Evolutionary conservation across 306 rosid species (phyloP), one percentile per base, ranked within the genome.

Genomic region (Lathyrus tuberosus): DNA sequence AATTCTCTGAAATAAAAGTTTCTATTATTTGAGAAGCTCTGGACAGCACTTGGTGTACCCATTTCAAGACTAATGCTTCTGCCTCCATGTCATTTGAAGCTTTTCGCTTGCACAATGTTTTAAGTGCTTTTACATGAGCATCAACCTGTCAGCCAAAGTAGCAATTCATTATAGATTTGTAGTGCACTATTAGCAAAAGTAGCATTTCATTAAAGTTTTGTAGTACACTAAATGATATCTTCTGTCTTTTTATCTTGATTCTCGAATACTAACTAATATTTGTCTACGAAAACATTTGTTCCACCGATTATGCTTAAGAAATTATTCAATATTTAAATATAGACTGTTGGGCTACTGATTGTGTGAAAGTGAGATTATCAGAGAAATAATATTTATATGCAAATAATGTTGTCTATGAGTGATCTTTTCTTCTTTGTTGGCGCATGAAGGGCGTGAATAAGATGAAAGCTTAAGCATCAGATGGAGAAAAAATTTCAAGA

Each of bases 111-210:
- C 98, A 93, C 73, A 93, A 69, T 40, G 87, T 90, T 69, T 69
- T 84, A 42, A 93, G 94, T 28, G 96, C 88, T 83, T 85, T 93
- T 67, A 88, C 88, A 80, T 90, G 98, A 67, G 97, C 98, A 65
- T 88, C 89, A 79, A 90, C 87, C 98, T 93, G 86, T 52, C 65
- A 80, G 33, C 67, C 75, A 62, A 71, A 62, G 46, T 41, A 72
- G 68, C 69, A 76, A 62, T 62, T 68, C 51, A 65, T 52, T 41
- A 42, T 63, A 63, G 53, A 24, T 63, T 41, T 62, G 20, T 13
- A 64, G 41, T 35, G 51, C 16, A 38, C 8, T 30, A 28, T 15
- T 57, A 80, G 22, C 64, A 72, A 62, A 67, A 62, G 41, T 41
- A 66, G 67, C 67, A 76, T 65, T 65, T 71, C 56, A 65, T 58